Percentiles rank a stretch among this genome's conserved stretches.
Conservation (phyloP, 2,329 filamentous ascomycete genomes). For the Pestalotiopsis sp. region DNA sequence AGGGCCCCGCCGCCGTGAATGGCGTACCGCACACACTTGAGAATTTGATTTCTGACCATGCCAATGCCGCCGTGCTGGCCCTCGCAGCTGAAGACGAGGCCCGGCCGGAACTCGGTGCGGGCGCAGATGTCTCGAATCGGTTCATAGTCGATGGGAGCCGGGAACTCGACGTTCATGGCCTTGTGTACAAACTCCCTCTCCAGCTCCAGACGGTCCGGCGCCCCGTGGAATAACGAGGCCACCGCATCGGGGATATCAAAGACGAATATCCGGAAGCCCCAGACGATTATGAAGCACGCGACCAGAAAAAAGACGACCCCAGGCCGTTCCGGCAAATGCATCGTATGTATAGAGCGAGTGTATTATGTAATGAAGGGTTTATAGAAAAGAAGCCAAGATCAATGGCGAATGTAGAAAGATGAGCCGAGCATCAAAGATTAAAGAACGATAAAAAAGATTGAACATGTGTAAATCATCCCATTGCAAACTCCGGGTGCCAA, state of each 20-base stretch:
- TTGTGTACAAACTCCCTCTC: slow-evolving; percentile 25
- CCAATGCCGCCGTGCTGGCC: slow-evolving; percentile 41
- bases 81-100: slow-evolving; percentile 41
- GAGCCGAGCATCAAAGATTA: background rate
- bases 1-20: slow-evolving; percentile 39
- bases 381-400: background rate
- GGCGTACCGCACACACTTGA: slow-evolving; percentile 43
- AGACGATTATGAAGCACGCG: slow-evolving; percentile 16
- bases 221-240: slow-evolving; percentile 15
- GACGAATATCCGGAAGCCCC: slow-evolving; percentile 17
- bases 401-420: background rate
- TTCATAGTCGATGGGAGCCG: slow-evolving; percentile 34
- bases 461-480: too few relatives aligned
- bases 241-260: slow-evolving; percentile 17
- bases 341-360: background rate
- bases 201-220: slow-evolving; percentile 14
- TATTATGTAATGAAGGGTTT: background rate
- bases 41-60: slow-evolving; percentile 42
- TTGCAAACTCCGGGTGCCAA: background rate
- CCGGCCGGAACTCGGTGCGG: slow-evolving; percentile 33
- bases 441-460: background rate
- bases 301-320: slow-evolving; percentile 16
- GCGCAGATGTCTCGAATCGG: slow-evolving; percentile 37
- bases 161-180: slow-evolving; percentile 37
- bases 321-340: slow-evolving; percentile 13